Evolutionary conservation across 805 yeast species (phyloP).

Genomic region (Yarrowia yakushimensis): DNA sequence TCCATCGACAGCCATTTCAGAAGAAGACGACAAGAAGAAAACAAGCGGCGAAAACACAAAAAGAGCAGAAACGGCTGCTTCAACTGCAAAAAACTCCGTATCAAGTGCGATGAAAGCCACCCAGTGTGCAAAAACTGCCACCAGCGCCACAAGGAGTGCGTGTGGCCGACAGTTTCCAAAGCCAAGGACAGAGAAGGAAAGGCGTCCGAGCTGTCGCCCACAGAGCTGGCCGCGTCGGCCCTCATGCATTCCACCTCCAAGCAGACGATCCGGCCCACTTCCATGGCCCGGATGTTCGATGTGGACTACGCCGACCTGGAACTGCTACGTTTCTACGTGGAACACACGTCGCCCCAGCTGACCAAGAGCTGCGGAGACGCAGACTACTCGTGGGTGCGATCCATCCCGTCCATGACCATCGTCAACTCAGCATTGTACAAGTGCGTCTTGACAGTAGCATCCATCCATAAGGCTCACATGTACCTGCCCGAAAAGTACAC

Average conservation of each 20-base stretch:
- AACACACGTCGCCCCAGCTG: slow-evolving; percentile 18
- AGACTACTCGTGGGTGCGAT: slow-evolving; percentile 20
- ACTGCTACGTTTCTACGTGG: slow-evolving; percentile 17
- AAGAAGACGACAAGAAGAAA: slow-evolving; percentile 24
- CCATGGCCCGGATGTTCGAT: slow-evolving; percentile 23
- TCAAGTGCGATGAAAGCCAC: slow-evolving; percentile 33
- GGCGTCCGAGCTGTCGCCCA: slow-evolving; percentile 6
- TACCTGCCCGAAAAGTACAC: slow-evolving; percentile 17
- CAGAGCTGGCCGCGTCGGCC: slow-evolving; percentile 13
- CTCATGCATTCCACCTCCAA: slow-evolving; percentile 17
- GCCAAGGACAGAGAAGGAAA: neutral
- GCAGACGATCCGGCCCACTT: slow-evolving; percentile 1
- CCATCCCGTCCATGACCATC: slow-evolving; percentile 23
- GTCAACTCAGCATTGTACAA: slow-evolving; percentile 20
- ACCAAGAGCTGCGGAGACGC: slow-evolving; percentile 17
- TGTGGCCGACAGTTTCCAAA: slow-evolving; percentile 24
- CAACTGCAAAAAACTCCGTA: slow-evolving; percentile 31
- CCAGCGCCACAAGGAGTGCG: slow-evolving; percentile 29
- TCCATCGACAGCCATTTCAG: neutral
- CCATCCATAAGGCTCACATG: slow-evolving; percentile 25
- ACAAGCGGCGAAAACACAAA: slow-evolving; percentile 30
- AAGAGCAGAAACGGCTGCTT: slow-evolving; percentile 33
- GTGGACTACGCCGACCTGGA: slow-evolving; percentile 24
- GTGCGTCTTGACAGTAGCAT: slow-evolving; percentile 16
- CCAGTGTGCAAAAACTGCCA: slow-evolving; percentile 31